A percentile compares a stretch with the other conserved stretches of the same genome.
phyloP scores from a whole-genome alignment of 1,284 basidiomycete species.

The Cutaneotrichosporon cavernicola region DNA sequence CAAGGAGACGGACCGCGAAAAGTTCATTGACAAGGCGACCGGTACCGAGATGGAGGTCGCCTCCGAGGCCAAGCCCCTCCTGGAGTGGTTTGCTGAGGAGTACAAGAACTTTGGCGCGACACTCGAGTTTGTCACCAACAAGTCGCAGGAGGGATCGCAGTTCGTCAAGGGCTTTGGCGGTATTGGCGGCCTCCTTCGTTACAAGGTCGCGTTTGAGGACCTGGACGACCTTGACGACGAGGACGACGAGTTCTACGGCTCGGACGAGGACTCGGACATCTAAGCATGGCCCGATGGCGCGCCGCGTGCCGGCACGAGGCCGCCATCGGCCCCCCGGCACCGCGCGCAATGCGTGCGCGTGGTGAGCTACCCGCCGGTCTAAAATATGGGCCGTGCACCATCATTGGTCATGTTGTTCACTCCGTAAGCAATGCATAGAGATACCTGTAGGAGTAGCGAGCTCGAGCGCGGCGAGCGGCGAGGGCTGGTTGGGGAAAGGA shows the following conservation, averaged over 20 bases:
- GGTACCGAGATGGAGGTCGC: constrained; percentile 92
- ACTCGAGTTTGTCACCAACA: constrained; percentile 67
- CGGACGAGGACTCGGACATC: constrained; percentile 48
- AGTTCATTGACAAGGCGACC: constrained; percentile 93
- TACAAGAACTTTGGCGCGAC: constrained; percentile 97
- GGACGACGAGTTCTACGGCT: constrained; percentile 55
- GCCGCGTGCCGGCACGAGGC: constrained; percentile 8
- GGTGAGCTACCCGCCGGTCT: constrained; percentile 6
- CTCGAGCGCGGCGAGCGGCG: neutral
- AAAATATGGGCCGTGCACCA: neutral
- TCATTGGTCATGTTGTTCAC: constrained; percentile 10
- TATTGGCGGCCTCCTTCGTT: constrained; percentile 86
- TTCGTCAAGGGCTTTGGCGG: constrained; percentile 99
- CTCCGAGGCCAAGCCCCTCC: constrained; percentile 72
- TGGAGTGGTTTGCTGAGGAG: constrained; percentile 98
- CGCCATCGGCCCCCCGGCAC: constrained; percentile 3
- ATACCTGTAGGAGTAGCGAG: neutral
- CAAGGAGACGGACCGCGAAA: constrained; percentile 78
- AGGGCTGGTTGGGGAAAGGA: neutral
- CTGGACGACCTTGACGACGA: constrained; percentile 65
- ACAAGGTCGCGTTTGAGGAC: constrained; percentile 91
- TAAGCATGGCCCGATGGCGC: constrained; percentile 8
- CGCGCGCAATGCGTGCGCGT: constrained; percentile 1
- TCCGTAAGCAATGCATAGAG: constrained; percentile 11
- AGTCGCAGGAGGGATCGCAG: constrained; percentile 94